Evolutionary conservation across 192 early-diverging fungal species (phyloP), one percentile per base, ranked within the genome.

Genomic region (Coemansia sp.): DNA sequence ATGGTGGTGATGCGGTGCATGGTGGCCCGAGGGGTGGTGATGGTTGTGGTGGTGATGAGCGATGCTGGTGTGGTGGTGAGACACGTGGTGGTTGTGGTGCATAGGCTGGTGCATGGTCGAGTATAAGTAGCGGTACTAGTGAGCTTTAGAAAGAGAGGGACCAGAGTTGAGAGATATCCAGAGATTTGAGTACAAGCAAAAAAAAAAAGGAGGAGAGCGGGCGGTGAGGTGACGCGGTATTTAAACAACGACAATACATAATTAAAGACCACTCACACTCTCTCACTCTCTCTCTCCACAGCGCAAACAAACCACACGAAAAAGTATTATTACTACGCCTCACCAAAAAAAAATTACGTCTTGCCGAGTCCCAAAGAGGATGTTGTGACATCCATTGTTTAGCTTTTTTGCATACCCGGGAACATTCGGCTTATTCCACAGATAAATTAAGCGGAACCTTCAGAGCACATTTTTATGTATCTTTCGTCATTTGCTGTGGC

Each of bases 1-100:
- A 20, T 68, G 66, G 38, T 68, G 66, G 19, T 45, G 32, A 27
- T 68, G 66, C 36, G 49, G 58, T 10, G 58, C 58, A 37, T 60
- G 59, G 41, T 68, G 66, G 41, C 61, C 53, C 14, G 65, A 67
- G 6, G 65, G 59, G 29, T 68, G 66, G 37, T 57, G 31, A 56
- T 67, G 65, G 35, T 73, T 64, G 71, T 66, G 63, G 20, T 66
- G 71, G 59, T 62, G 59, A n/a, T 70, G 68, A 15, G 58, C 36
- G 11, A 62, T 61, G 40, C 59, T 60, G 27, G 32, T 43, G 67
- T 40, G 49, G 57, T 53, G 67, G 25, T 62, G 36, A 3, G 43
- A 31, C 25, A 24, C 24, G 36, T 67, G 59, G 27, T 61, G 59
- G 59, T 60, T 38, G 60, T 43, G 60, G 60, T 41, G 39, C 40